Conservation (phyloP, 164 flowering plant species). For the Sedum album region DNA sequence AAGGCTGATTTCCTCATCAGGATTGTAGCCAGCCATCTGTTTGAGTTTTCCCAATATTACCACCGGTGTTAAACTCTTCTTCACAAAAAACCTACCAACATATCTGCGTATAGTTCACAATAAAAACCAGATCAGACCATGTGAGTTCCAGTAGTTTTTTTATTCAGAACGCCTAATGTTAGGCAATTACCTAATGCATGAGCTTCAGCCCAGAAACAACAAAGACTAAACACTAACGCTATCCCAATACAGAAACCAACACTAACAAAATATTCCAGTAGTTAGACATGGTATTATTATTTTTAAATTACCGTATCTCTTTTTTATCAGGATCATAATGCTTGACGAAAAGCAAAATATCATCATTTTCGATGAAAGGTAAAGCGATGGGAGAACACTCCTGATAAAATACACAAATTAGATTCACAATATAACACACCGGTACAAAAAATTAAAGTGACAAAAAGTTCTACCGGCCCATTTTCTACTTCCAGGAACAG, state of each 20-base stretch:
- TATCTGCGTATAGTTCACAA: conserved; percentile 23
- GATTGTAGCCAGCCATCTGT: conserved; percentile 49
- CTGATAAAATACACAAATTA: conserved; percentile 28
- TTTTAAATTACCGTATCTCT: conserved; percentile 54
- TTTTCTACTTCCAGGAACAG: conserved; percentile 70
- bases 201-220: no score
- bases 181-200: no score
- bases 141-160: background rate
- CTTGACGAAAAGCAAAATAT: conserved; percentile 84
- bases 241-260: no score
- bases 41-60: conserved; percentile 43
- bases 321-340: conserved; percentile 79
- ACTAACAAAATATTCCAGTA: no score
- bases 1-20: conserved; percentile 56
- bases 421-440: background rate
- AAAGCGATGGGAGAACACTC: conserved; percentile 59
- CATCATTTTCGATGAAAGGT: conserved; percentile 74
- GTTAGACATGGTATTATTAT: background rate
- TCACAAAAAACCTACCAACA: conserved; percentile 60
- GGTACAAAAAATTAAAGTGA: background rate
- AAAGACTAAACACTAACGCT: no score
- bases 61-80: conserved; percentile 43
- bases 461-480: conserved; percentile 48
- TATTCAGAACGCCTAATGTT: no score
- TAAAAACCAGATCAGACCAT: background rate